Evolutionary conservation across 2,329 filamentous ascomycete genomes (phyloP).

Genomic region (Microdochium nivale): DNA sequence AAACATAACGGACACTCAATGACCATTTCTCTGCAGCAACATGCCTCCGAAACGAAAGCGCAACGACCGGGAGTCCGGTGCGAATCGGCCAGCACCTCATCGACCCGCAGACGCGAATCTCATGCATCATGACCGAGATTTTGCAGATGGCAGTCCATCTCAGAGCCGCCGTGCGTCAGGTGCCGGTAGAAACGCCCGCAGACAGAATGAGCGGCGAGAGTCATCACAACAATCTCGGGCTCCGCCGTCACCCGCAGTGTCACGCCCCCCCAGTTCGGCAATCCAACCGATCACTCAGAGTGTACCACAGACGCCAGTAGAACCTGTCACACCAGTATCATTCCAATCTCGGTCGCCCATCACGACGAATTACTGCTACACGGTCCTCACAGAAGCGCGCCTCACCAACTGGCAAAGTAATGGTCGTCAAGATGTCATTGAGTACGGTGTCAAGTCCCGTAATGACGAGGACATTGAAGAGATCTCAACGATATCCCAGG

Average conservation of each 20-base stretch:
- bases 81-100: constrained; percentile 51
- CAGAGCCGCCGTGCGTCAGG: constrained; percentile 28
- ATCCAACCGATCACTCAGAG: constrained; percentile 5
- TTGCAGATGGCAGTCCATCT: constrained; percentile 26
- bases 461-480: constrained; percentile 59
- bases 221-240: constrained; percentile 28
- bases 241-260: constrained; percentile 8
- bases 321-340: constrained; percentile 5
- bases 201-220: constrained; percentile 41
- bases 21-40: constrained; percentile 7
- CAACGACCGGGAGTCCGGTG: constrained; percentile 40
- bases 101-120: constrained; percentile 47
- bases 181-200: constrained; percentile 35
- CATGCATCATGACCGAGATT: constrained; percentile 49
- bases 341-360: constrained; percentile 20
- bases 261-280: constrained; percentile 16
- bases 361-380: constrained; percentile 56
- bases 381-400: constrained; percentile 63
- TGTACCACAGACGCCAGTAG: constrained; percentile 15
- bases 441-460: constrained; percentile 55
- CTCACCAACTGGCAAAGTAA: constrained; percentile 58
- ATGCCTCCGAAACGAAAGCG: constrained; percentile 57
- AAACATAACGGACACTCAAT: background rate
- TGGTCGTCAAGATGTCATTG: constrained; percentile 60
- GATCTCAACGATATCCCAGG: constrained; percentile 70